A percentile compares a stretch with the other conserved stretches of the same genome.
phyloP scores from a whole-genome alignment of 805 yeast genomes.

The Nakazawaea pomicola region DNA sequence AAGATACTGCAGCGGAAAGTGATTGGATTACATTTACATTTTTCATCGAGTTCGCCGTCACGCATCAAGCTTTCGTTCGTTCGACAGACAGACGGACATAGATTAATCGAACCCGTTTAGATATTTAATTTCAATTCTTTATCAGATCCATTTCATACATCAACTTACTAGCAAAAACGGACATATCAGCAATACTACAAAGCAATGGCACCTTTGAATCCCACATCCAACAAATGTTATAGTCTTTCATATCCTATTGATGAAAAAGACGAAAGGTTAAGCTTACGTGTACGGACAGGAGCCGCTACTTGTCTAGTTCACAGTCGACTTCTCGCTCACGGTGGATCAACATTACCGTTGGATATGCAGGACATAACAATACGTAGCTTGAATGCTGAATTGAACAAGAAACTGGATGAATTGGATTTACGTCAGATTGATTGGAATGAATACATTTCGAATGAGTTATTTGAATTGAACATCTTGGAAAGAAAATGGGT shows the following conservation, averaged over 20 bases:
- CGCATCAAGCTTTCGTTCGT: too few relatives aligned
- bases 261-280: conserved; percentile 41
- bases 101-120: too few relatives aligned
- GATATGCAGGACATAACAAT: conserved; percentile 35
- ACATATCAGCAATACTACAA: too few relatives aligned
- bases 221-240: conserved; percentile 60
- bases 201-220: conserved; percentile 60
- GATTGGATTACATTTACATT: too few relatives aligned
- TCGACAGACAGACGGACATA: too few relatives aligned
- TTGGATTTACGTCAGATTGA: conserved; percentile 16
- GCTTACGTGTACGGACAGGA: conserved; percentile 63
- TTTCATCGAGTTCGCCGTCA: too few relatives aligned
- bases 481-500: conserved; percentile 58
- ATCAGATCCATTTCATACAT: too few relatives aligned
- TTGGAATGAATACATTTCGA: conserved; percentile 42
- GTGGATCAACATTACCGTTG: conserved; percentile 63
- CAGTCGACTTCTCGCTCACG: conserved; percentile 58
- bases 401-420: conserved; percentile 24
- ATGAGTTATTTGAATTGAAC: conserved; percentile 58
- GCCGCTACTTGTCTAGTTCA: conserved; percentile 53
- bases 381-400: conserved; percentile 21
- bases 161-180: too few relatives aligned
- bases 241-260: conserved; percentile 48
- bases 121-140: too few relatives aligned
- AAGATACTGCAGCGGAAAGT: too few relatives aligned